These are phyloP conservation scores for Phytophthora crassamura DNA, from an alignment of 352 stramenopile genomes.

Conservation along the genomic window DNA sequence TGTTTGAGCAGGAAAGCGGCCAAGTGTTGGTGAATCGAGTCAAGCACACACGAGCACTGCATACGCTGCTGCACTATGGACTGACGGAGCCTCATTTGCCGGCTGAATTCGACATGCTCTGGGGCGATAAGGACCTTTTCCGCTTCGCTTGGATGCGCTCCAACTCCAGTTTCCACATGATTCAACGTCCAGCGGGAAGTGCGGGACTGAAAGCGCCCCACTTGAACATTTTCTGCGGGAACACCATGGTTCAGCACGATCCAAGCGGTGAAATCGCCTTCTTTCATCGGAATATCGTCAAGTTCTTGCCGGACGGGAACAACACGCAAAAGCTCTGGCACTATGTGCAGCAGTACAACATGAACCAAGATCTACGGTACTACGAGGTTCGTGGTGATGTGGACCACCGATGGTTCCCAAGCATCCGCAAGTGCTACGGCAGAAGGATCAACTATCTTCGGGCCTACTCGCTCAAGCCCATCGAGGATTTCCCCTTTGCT, in stretches of 20 bases:
- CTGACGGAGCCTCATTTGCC: constrained; percentile 44
- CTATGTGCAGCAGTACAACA: constrained; percentile 62
- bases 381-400: constrained; percentile 66
- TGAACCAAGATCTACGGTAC: constrained; percentile 39
- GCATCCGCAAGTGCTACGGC: constrained; percentile 64
- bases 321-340: constrained; percentile 50
- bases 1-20: constrained; percentile 84
- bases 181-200: constrained; percentile 52
- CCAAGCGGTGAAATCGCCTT: constrained; percentile 57
- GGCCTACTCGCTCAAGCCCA: constrained; percentile 56
- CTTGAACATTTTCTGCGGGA: constrained; percentile 68
- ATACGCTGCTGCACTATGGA: constrained; percentile 69
- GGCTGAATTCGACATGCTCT: constrained; percentile 63
- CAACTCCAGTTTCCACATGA: constrained; percentile 75
- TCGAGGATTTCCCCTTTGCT: constrained; percentile 67
- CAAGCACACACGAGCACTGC: constrained; percentile 50
- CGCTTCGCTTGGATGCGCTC: constrained; percentile 81
- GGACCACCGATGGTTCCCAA: constrained; percentile 62
- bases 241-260: constrained; percentile 77
- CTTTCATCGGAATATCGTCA: constrained; percentile 70
- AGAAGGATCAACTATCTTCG: constrained; percentile 58
- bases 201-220: constrained; percentile 46
- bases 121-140: constrained; percentile 86
- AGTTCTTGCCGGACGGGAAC: constrained; percentile 45
- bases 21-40: constrained; percentile 72